Evolutionary conservation across 2,329 filamentous ascomycete species (phyloP).

Genomic region (Fusarium fracticaudum): DNA sequence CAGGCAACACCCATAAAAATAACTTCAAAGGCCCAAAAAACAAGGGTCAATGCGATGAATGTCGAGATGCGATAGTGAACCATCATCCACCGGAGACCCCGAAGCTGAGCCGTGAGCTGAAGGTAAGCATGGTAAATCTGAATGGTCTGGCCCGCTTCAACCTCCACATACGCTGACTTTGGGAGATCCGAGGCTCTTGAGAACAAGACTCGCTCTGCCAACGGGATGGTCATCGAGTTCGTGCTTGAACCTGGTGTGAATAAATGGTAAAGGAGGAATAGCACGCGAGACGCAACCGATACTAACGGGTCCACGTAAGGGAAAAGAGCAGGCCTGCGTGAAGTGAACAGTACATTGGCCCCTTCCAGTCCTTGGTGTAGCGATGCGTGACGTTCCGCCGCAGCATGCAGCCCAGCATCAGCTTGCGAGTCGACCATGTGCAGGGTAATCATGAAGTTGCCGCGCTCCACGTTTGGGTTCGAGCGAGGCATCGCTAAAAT

Average conservation of each 20-base stretch:
- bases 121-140: conserved; percentile 80
- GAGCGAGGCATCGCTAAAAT: conserved; percentile 81
- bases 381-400: conserved; percentile 45
- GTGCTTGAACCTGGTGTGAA: conserved; percentile 72
- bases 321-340: conserved; percentile 79
- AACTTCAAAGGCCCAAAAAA: conserved; percentile 84
- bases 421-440: conserved; percentile 66
- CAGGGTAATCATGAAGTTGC: conserved; percentile 95
- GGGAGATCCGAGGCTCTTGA: conserved; percentile 52
- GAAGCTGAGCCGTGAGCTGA: conserved; percentile 77
- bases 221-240: conserved; percentile 69
- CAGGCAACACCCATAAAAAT: conserved; percentile 73
- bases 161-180: conserved; percentile 64
- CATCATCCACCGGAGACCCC: conserved; percentile 85
- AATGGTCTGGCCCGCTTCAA: conserved; percentile 74
- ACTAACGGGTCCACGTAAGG: conserved; percentile 80
- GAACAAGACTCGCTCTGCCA: conserved; percentile 81
- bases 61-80: conserved; percentile 80
- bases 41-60: conserved; percentile 72
- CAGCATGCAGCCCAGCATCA: conserved; percentile 35
- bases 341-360: conserved; percentile 63
- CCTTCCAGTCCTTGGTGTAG: conserved; percentile 50
- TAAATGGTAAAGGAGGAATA: conserved; percentile 75
- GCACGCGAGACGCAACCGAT: conserved; percentile 66
- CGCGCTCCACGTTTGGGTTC: conserved; percentile 75